Base-by-base conservation (phyloP, 2,329 filamentous ascomycete genomes). In the Neofusicoccum kwambonambiense region DNA sequence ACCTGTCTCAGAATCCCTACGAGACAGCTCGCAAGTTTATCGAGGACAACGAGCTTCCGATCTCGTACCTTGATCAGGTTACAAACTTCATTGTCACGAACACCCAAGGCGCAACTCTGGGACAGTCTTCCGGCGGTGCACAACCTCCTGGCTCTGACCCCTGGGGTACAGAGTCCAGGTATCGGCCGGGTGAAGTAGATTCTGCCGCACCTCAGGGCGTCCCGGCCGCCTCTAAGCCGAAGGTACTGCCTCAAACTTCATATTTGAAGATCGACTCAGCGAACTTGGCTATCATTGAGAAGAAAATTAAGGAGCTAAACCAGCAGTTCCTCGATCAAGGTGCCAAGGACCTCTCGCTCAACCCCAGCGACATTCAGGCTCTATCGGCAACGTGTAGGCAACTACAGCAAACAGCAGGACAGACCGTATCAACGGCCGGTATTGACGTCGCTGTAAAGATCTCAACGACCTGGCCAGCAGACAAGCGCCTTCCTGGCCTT, bases 81-180 rank as follows among this genome's bases (percentile, higher is more conserved):
- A 92, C 93, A 6, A 91, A 95, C 69, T 98, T 97, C 77, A 97
- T 99, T 70, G 86, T 90, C 9, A 85, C 90, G 64, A 98, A 98
- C 73, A 96, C 93, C 0, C 87, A 94, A 78, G 93, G 93, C 3
- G 90, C 92, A 7, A 92, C 89, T 0, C 80, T 97, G n/a, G 92
- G 92, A 0, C 85, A 89, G 65, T 63, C 47, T 27, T 70, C 73
- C 69, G 75, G 82, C 58, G 80, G 84, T 54, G 81, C 80, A 4
- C 71, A 80, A 50, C 75, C 82, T 2, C 77, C 80, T 15, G 84
- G 84, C 1, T 81, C 86, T 39, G 91, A 96, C 77, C 89, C 92
- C 0, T 92, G 88, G 81, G 92, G 92, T 6, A 88, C 88, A 17
- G 92, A 94, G 69, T 86, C 87, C 62, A 84, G 91, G 69, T 96